Evolutionary conservation across 768 basidiomycete species (phyloP), one percentile per base, ranked within the genome.

Genomic region (Termitomyces bulborhizus): DNA sequence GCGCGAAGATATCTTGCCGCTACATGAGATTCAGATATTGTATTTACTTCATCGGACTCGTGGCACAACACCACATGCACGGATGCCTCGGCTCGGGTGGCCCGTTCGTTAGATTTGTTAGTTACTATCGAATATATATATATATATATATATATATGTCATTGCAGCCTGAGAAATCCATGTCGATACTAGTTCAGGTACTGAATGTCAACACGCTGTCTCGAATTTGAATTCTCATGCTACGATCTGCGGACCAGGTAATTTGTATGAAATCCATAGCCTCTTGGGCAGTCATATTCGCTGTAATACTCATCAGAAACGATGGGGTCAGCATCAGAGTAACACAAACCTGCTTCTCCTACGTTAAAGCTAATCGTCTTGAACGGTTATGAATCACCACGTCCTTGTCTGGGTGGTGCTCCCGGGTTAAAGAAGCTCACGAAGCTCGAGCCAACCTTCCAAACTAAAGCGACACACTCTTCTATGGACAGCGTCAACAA

Each of bases 391-490:
- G 87, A 86, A 15, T 92, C 89, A 26, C 80, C 75, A 61, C 84
- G 80, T 0, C 94, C 93, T 69, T 98, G 94, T 31, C 93, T 75
- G 5, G 97, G 96, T 2, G 93, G 95, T 6, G 88, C 88, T 1
- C 95, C 95, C 1, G 91, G 85, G 66, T 85, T 86, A 66, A 98
- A 94, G 68, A 98, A 85, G 59, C 93, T 94, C 24, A 85, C 77
- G 59, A 99, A 81, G 64, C 91, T 92, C 8, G 84, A 78, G 0
- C 97, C 96, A 5, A 98, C 94, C 65, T 98, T 98, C 97, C 97
- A 99, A 13, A 96, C 91, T 12, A 93, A 78, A 5, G 93, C 87
- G 4, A 81, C 75, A 27, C 83, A 84, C 65, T 98, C 94, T 58
- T 89, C 90, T 26, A 98, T 74, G 0, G 90, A 96, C 8, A 92